Base-by-base conservation (phyloP, 805 yeast genomes). In the Lipomyces yamanashiensis region DNA sequence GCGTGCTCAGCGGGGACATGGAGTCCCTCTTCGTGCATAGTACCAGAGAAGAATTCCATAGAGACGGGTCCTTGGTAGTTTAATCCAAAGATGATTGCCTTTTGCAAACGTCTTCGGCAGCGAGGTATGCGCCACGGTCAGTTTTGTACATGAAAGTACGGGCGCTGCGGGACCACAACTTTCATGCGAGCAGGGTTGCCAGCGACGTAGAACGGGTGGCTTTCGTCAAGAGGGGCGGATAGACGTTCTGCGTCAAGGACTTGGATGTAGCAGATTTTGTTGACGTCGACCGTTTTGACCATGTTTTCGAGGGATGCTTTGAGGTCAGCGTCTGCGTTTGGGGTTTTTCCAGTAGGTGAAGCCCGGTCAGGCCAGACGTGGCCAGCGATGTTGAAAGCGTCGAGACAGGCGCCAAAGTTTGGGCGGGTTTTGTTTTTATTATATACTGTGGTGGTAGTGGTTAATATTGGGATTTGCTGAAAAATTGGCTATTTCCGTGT, bases 381-480 rank as follows among this genome's bases (percentile, higher is more conserved):
- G 13, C 68, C 68, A 13, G 62, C 65, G n/a, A 72, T 65, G 61
- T 74, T 76, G 69, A 71, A 74, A 2, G 75, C 69, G 57, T 74
- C 77, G 44, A 74, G 50, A 52, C 76, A 73, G 1, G 71, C 47
- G 5, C 77, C 77, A 59, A 74, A 72, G 61, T 74, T 74, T 1
- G 59, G 56, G 23, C 60, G 59, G 61, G n/a, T n/a, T n/a, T n/a
- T n/a, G n/a, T n/a, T n/a, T n/a, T n/a, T n/a, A n/a, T n/a, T n/a
- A n/a, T n/a, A n/a, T n/a, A n/a, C n/a, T n/a, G n/a, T n/a, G n/a
- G n/a, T n/a, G n/a, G n/a, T n/a, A n/a, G n/a, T n/a, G n/a, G n/a
- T n/a, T n/a, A n/a, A n/a, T n/a, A n/a, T n/a, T n/a, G n/a, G n/a
- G n/a, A n/a, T n/a, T n/a, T n/a, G n/a, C n/a, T n/a, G n/a, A n/a